A percentile compares a stretch with the other conserved stretches of the same genome.
phyloP scores from a whole-genome alignment of 2,329 filamentous ascomycete species.

The Zymoseptoria crescenta region DNA sequence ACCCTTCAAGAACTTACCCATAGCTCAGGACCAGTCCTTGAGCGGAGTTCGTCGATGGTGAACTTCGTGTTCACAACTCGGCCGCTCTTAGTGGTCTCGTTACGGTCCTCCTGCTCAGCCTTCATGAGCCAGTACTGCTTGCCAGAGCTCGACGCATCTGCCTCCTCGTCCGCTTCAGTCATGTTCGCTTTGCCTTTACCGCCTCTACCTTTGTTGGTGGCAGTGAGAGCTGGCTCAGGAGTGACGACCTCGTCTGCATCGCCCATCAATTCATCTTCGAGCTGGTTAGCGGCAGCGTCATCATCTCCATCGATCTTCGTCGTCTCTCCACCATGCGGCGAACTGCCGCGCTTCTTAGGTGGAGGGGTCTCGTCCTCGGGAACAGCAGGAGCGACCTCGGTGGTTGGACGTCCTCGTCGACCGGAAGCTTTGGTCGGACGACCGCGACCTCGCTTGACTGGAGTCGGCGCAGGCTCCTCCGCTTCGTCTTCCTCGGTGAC shows the following conservation, averaged over 20 bases:
- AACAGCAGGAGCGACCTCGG: constrained; percentile 8
- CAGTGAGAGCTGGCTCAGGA: constrained; percentile 10
- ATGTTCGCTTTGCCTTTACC: constrained; percentile 15
- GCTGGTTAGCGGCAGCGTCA: constrained; percentile 22
- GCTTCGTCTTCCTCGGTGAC: constrained; percentile 16
- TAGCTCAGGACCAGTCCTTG: constrained; percentile 67
- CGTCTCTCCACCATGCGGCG: constrained; percentile 25
- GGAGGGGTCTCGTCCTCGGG: constrained; percentile 12
- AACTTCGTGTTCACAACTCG: constrained; percentile 85
- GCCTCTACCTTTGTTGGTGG: constrained; percentile 9
- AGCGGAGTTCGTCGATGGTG: constrained; percentile 81
- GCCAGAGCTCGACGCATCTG: constrained; percentile 6
- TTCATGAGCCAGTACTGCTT: constrained; percentile 43
- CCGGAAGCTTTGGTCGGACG: constrained; percentile 7
- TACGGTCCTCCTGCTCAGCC: constrained; percentile 69
- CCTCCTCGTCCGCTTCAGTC: constrained; percentile 5
- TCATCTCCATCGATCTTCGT: constrained; percentile 25
- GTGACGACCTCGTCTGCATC: constrained; percentile 9
- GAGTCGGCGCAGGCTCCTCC: constrained; percentile 12
- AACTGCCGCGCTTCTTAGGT: constrained; percentile 24
- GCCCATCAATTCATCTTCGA: constrained; percentile 24
- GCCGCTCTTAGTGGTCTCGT: constrained; percentile 59
- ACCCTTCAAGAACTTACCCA: constrained; percentile 66
- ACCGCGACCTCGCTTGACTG: constrained; percentile 26
- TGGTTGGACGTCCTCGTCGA: constrained; percentile 3